A percentile compares a stretch with the other conserved stretches of the same genome.
These are phyloP conservation scores for Blastocystis sp. DNA, from an alignment of 352 stramenopile genomes.

Conservation along the genomic window DNA sequence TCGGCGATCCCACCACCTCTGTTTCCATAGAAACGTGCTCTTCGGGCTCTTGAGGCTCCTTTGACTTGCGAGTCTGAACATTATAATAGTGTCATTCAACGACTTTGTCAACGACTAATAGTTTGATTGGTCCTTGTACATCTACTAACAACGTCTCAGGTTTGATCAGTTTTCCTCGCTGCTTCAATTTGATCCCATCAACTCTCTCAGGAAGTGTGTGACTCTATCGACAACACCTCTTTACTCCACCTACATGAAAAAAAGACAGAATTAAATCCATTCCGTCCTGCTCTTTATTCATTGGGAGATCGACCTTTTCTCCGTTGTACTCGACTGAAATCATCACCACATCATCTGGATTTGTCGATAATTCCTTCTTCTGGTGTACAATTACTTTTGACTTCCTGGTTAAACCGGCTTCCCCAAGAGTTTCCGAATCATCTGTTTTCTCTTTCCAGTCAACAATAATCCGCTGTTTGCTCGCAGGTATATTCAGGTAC, in stretches of 20 bases:
- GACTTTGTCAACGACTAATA: neutral
- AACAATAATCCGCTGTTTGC: conserved; percentile 43
- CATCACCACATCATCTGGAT: neutral
- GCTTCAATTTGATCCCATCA: conserved; percentile 33
- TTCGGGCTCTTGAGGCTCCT: neutral
- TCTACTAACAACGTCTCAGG: neutral
- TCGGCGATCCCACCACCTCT: neutral
- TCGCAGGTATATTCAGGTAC: neutral
- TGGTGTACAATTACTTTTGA: conserved; percentile 25
- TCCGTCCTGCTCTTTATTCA: conserved; percentile 45
- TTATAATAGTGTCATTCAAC: neutral
- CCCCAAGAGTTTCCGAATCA: neutral
- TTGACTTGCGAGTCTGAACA: conserved; percentile 2
- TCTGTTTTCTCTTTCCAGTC: conserved; percentile 39
- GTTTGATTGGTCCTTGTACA: neutral
- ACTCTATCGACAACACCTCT: neutral
- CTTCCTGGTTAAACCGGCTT: conserved; percentile 34
- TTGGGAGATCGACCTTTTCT: neutral
- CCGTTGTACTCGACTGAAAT: conserved; percentile 27
- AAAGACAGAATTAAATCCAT: conserved; percentile 2
- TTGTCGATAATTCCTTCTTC: conserved; percentile 22
- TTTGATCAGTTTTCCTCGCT: conserved; percentile 31
- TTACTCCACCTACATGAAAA: neutral
- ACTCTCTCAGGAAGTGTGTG: neutral
- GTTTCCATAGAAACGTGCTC: neutral